Evolutionary conservation across 257 asterid genomes (phyloP), one percentile per base, ranked within the genome.

Genomic region (Penstemon barbatus): DNA sequence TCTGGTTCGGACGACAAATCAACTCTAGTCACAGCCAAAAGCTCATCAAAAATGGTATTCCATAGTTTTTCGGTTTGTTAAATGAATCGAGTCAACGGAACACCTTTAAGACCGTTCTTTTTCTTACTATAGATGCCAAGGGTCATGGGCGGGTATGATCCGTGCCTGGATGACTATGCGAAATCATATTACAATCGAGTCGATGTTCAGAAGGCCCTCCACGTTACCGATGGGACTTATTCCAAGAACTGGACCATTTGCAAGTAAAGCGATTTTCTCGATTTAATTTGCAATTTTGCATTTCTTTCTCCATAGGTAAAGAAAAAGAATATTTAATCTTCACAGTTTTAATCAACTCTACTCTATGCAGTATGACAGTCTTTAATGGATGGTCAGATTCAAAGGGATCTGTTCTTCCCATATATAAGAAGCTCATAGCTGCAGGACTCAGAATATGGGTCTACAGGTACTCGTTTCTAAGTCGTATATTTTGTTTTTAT

Each of bases 191-290:
- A 85, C 83, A 89, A 87, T 59, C 80, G 88, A 33, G 82, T 61
- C 5, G 92, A 86, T 43, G 97, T 92, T 68, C 98, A 92, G 76
- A 85, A 75, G 63, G 97, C 97, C 64, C 96, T 92, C 59, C 96
- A 92, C 64, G 95, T 84, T 58, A 62, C 68, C 9, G 88, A 82
- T 58, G 94, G 94, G 49, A 76, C 62, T 37, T 74, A 54, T 63
- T 78, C 79, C 68, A 86, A 71, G 74, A 80, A 83, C 44, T 92
- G 98, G 98, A 87, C 75, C 74, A 84, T 87, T 58, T 89, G 98
- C 98, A 92, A 92, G 98, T 91, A 89, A 78, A 52, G 43, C 37
- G 39, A 51, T 42, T 12, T 11, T 63, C 40, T 45, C 13, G 58
- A 33, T 38, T 12, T 7, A 13, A 19, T 43, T 63, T n/a, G 46